A percentile compares a stretch with the other conserved stretches of the same genome.
phyloP scores from a whole-genome alignment of 73 alveolate genomes.

The Paramecium octaurelia region DNA sequence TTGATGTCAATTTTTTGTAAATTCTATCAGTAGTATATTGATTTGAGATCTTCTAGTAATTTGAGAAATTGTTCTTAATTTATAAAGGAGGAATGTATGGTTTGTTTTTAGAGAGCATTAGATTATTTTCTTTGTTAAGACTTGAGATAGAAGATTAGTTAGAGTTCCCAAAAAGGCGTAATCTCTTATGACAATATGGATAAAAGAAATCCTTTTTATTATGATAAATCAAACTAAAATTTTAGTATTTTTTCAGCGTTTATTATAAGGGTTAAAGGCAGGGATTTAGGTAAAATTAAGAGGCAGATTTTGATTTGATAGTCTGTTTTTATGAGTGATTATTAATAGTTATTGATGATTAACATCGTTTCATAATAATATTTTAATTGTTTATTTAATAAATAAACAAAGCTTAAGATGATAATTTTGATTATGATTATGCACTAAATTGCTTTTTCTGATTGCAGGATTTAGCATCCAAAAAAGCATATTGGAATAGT shows the following conservation, averaged over 20 bases:
- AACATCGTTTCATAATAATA: background rate
- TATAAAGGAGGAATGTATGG: background rate
- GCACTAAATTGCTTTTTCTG: background rate
- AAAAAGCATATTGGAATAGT: background rate
- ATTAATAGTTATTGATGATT: background rate
- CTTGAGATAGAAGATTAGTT: background rate
- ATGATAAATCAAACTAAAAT: background rate
- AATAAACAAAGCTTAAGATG: background rate
- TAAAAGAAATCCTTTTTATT: background rate
- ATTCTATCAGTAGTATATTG: background rate
- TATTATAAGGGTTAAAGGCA: background rate
- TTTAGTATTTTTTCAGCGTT: background rate
- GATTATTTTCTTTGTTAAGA: background rate
- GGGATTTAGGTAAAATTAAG: background rate
- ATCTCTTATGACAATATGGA: background rate
- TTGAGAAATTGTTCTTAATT: background rate
- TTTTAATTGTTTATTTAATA: slow-evolving; percentile 9
- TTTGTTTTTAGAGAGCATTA: background rate
- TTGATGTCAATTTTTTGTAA: background rate
- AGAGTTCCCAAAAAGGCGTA: background rate
- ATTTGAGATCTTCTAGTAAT: background rate
- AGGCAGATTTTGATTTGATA: background rate
- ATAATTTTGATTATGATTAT: background rate
- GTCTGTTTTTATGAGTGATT: background rate
- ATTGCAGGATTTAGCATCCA: slow-evolving; percentile 8